These are phyloP conservation scores for Gentiana macrophylla DNA, from an alignment of 257 asterid species.

Conservation along the genomic window DNA sequence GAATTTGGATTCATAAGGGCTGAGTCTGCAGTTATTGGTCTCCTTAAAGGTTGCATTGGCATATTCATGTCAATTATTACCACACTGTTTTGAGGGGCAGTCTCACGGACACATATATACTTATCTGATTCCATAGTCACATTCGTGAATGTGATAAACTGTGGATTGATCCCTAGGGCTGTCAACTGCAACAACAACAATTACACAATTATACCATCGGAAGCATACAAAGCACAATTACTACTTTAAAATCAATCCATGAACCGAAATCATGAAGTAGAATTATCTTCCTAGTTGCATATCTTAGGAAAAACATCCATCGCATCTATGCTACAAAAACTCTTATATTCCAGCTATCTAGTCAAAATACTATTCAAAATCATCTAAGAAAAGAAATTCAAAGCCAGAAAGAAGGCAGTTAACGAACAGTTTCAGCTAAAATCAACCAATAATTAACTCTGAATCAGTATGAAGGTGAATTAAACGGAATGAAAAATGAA, in stretches of 20 bases:
- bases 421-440: too few species aligned
- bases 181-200: constrained; percentile 61
- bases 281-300: constrained; percentile 14
- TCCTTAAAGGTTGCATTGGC: constrained; percentile 95
- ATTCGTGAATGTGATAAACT: constrained; percentile 86
- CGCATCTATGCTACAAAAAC: constrained; percentile 4
- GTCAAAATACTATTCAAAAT: constrained; percentile 15
- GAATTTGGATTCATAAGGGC: constrained; percentile 96
- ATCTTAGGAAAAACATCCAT: constrained; percentile 30
- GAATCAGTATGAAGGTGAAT: too few species aligned
- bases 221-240: too few species aligned
- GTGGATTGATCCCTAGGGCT: constrained; percentile 88
- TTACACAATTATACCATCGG: constrained; percentile 17
- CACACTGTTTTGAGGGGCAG: constrained; percentile 90
- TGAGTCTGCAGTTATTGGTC: constrained; percentile 97
- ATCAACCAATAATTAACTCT: too few species aligned
- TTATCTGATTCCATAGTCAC: constrained; percentile 99
- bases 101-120: constrained; percentile 94
- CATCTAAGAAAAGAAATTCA: neutral
- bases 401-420: too few species aligned
- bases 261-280: neutral
- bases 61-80: constrained; percentile 89
- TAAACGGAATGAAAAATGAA: constrained; percentile 12
- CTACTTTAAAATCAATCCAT: too few species aligned
- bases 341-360: too few species aligned